Percentiles rank a stretch among this genome's conserved stretches.
These are phyloP conservation scores for Alternaria ventricosa DNA, from an alignment of 2,329 filamentous ascomycete species.

Conservation along the genomic window DNA sequence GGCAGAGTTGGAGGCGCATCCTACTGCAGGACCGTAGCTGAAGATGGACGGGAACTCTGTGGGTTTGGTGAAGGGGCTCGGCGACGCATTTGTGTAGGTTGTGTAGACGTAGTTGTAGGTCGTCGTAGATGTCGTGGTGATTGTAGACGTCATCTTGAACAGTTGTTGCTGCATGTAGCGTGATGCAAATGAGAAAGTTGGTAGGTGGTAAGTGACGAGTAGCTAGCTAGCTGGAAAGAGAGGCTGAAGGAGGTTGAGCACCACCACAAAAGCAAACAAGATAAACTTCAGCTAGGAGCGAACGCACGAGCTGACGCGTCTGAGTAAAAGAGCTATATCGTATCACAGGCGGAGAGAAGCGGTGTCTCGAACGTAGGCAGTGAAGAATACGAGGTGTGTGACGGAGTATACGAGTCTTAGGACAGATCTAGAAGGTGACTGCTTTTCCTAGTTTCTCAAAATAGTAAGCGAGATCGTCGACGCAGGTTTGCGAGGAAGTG, in stretches of 20 bases:
- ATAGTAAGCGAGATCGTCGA: background rate
- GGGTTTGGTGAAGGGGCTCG: constrained; percentile 13
- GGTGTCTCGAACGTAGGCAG: background rate
- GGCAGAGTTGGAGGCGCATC: constrained; percentile 8
- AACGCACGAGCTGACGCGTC: background rate
- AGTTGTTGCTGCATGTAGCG: background rate
- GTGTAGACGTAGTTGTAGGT: constrained; percentile 21
- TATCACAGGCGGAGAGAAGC: background rate
- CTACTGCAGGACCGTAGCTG: constrained; percentile 11
- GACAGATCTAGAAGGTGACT: background rate
- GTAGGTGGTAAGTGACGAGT: background rate
- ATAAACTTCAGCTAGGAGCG: background rate
- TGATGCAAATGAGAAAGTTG: background rate
- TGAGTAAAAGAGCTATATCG: background rate
- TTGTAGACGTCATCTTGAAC: constrained; percentile 1
- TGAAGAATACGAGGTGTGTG: background rate
- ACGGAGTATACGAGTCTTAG: background rate
- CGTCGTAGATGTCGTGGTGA: constrained; percentile 12
- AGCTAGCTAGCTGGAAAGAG: background rate
- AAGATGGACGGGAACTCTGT: constrained; percentile 18
- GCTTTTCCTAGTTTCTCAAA: background rate
- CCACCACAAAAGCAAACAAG: background rate
- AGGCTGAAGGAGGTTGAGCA: background rate
- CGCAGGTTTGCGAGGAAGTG: background rate
- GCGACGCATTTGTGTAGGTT: constrained; percentile 18